Conservation (phyloP, 768 basidiomycete genomes). For the Psilocybe sp. region DNA sequence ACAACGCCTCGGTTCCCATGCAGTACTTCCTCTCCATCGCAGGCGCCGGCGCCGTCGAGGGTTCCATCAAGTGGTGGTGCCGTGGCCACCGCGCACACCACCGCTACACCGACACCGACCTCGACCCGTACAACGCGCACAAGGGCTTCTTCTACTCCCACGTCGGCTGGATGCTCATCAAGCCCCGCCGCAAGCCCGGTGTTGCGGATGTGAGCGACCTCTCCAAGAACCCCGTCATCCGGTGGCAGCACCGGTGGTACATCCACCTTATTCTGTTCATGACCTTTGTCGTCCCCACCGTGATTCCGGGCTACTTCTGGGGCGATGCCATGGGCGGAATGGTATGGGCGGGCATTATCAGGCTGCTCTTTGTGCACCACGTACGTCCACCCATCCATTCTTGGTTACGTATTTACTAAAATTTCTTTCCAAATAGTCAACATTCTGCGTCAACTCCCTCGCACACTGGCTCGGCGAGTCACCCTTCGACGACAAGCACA, state of each 20-base stretch:
- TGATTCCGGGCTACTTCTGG: constrained; percentile 80
- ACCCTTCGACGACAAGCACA: constrained; percentile 94
- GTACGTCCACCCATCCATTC: constrained; percentile 39
- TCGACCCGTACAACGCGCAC: constrained; percentile 94
- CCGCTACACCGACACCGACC: constrained; percentile 94
- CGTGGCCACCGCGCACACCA: constrained; percentile 97
- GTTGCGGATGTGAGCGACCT: constrained; percentile 89
- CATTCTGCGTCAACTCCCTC: constrained; percentile 95
- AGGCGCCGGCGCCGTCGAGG: constrained; percentile 92
- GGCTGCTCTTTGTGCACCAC: constrained; percentile 86
- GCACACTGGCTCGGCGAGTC: constrained; percentile 95
- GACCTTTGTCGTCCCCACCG: constrained; percentile 71
- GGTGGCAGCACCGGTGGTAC: constrained; percentile 89
- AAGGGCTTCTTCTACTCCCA: constrained; percentile 86
- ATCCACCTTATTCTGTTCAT: constrained; percentile 64
- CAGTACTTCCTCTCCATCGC: constrained; percentile 82
- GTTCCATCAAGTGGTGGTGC: constrained; percentile 99
- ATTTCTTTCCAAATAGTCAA: no score
- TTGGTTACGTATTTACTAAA: no score
- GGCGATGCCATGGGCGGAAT: constrained; percentile 85
- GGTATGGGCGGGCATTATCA: constrained; percentile 76
- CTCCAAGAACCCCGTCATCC: constrained; percentile 72
- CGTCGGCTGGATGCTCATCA: constrained; percentile 91
- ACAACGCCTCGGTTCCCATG: constrained; percentile 85
- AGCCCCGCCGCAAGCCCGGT: constrained; percentile 86